A percentile compares a stretch with the other conserved stretches of the same genome.
These are phyloP conservation scores for Anthracocystis walkeri DNA, from an alignment of 1,284 basidiomycete genomes.

Conservation along the genomic window DNA sequence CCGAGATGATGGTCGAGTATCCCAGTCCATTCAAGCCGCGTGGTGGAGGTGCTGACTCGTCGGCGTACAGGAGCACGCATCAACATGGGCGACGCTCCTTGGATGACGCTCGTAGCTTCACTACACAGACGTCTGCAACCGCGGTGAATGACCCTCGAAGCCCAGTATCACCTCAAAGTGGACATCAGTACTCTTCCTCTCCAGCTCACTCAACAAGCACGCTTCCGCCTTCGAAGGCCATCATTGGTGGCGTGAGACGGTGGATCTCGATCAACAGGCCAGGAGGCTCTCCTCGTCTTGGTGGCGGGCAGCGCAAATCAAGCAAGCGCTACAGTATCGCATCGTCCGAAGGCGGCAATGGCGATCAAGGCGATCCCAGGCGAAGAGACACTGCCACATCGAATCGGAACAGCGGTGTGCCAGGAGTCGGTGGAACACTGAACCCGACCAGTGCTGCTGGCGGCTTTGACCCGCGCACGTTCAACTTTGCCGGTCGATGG, in stretches of 20 bases:
- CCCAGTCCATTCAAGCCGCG: slow-evolving; percentile 51
- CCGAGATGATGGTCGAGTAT: slow-evolving; percentile 35
- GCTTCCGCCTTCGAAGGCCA: slow-evolving; percentile 43
- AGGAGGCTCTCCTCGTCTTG: slow-evolving; percentile 22
- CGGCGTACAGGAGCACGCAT: slow-evolving; percentile 15
- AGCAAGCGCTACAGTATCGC: slow-evolving; percentile 35
- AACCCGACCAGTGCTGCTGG: slow-evolving; percentile 1
- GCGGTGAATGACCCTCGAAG: slow-evolving; percentile 27
- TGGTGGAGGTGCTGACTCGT: slow-evolving; percentile 17
- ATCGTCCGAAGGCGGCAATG: slow-evolving; percentile 30
- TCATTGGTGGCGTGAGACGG: slow-evolving; percentile 59
- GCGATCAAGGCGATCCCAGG: slow-evolving; percentile 12
- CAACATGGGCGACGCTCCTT: slow-evolving; percentile 24
- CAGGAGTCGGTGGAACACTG: background rate
- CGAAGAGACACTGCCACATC: slow-evolving; percentile 7
- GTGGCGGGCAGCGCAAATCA: slow-evolving; percentile 13
- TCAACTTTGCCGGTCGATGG: slow-evolving; percentile 55
- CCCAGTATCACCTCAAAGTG: slow-evolving; percentile 23
- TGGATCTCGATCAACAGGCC: slow-evolving; percentile 61
- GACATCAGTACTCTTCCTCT: slow-evolving; percentile 12
- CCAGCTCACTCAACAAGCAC: slow-evolving; percentile 11
- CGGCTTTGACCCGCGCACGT: slow-evolving; percentile 41
- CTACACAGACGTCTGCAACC: slow-evolving; percentile 27
- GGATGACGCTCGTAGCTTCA: slow-evolving; percentile 28
- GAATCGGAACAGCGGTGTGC: slow-evolving; percentile 5